Base-by-base conservation (phyloP, 192 early-diverging fungal species). In the Backusella australiensis region DNA sequence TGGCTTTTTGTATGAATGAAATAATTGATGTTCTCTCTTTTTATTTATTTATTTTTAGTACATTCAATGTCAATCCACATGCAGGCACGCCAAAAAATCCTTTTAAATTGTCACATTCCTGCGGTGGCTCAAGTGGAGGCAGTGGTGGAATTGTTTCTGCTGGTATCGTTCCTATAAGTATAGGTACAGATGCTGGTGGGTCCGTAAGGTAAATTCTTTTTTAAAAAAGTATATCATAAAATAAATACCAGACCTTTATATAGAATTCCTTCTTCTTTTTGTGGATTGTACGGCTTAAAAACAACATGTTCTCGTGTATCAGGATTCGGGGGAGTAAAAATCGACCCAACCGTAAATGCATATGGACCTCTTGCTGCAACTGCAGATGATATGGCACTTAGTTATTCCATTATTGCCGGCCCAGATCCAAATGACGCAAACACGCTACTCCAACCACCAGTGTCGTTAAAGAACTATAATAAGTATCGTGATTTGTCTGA, bases 261-360 rank as follows among this genome's bases (percentile, higher is more conserved):
- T 46, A 56, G 92, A 32, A 86, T 93, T 63, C 94, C 94, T 32
- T 83, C 90, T 1, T 75, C 92, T 8, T 91, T 89, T 77, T 92
- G 89, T 82, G 94, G 94, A 29, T 74, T 93, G n/a, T 95, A 88
- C 78, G 94, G 93, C 7, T 75, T 95, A 42, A 95, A 95, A 69
- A 85, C 92, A 2, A 95, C 94, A 9, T 84, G 82, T 53, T 90
- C 85, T 15, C 84, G 94, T 46, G 73, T 93, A 38, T 89, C 90
- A 11, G 70, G 63, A 23, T 56, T 35, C 1, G 91, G 92, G n/a
- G 85, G 83, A 38, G 85, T 80, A 78, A 85, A 84, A 0, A 67
- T 92, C 15, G 86, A 82, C 4, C 87, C 85, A n/a, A 85, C 90
- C 4, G 81, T 91, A 19, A 87, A 84, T 0, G 83, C 87, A 38